Percentiles rank a stretch among this genome's conserved stretches.
These are phyloP conservation scores for Rhypophila decipiens DNA, from an alignment of 495 filamentous ascomycete species.

Conservation along the genomic window DNA sequence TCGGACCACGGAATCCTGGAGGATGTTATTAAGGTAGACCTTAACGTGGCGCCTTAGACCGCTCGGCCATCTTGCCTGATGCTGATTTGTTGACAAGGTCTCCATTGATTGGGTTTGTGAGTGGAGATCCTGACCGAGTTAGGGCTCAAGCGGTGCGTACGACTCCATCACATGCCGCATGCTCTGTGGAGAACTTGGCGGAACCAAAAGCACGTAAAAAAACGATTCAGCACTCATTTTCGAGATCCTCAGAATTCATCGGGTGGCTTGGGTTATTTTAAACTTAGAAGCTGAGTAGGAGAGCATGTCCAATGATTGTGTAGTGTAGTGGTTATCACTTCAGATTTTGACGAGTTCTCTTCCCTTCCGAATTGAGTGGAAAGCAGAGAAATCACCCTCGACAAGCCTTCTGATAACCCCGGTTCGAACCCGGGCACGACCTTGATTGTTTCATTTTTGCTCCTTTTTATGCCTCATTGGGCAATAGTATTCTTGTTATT, in stretches of 20 bases:
- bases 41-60: neutral
- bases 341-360: neutral
- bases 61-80: neutral
- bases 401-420: neutral
- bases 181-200: neutral
- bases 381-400: neutral
- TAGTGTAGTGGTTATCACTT: neutral
- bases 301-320: neutral
- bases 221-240: neutral
- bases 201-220: neutral
- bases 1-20: constrained; percentile 18
- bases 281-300: too few relatives aligned
- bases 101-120: neutral
- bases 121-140: neutral
- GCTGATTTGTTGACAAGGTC: neutral
- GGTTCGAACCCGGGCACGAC: neutral
- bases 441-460: neutral
- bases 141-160: too few relatives aligned
- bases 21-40: neutral
- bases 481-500: constrained; percentile 2
- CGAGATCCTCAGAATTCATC: too few relatives aligned
- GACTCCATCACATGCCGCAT: too few relatives aligned
- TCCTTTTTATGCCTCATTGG: neutral
- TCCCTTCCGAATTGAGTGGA: neutral
- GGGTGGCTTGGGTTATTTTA: too few relatives aligned